Base-by-base conservation (phyloP, 2,329 filamentous ascomycete species). In the Coniochaeta sp. region DNA sequence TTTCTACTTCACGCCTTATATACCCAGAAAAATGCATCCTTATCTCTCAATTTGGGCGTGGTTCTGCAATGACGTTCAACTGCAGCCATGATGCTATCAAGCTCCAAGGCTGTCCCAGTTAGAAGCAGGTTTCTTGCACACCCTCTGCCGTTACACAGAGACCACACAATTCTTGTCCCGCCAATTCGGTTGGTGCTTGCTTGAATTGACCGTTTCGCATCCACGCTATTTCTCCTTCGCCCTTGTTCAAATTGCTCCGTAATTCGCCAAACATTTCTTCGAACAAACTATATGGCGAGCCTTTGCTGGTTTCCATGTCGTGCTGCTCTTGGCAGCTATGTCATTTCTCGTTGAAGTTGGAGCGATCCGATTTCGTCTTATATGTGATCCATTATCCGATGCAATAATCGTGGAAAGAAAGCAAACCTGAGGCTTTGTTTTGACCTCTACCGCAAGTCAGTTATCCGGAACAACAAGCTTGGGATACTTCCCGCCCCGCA, bases 401-500 rank as follows among this genome's bases (percentile, higher is more conserved):
- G 47, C 26, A 52, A 26, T 7, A 28, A n/a, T 17, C 24, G 12
- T 24, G 43, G 14, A 26, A 31, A 22, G 36, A 52, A 52, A 31
- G 47, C n/a, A n/a, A n/a, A n/a, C n/a, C n/a, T n/a, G n/a, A n/a
- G n/a, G n/a, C n/a, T n/a, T n/a, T n/a, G n/a, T n/a, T n/a, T n/a
- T n/a, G n/a, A n/a, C n/a, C n/a, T n/a, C n/a, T n/a, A n/a, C 9
- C 55, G 16, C 17, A n/a, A 9, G 2, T 22, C 16, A 58, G 19
- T 60, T 55, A 31, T 60, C 44, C 12, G 44, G 50, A 34, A 58
- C 57, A 36, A 43, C 22, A 38, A 68, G 55, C 54, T 62, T 67
- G 1, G 72, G 72, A 59, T 78, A 79, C 7, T 68, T 60, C 2
- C 75, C 75, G 3, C 73, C 72, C n/a, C 66, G 62, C 19, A 78